Evolutionary conservation across 116 monocot species (phyloP).

Genomic region (Trichopus zeylanicus): DNA sequence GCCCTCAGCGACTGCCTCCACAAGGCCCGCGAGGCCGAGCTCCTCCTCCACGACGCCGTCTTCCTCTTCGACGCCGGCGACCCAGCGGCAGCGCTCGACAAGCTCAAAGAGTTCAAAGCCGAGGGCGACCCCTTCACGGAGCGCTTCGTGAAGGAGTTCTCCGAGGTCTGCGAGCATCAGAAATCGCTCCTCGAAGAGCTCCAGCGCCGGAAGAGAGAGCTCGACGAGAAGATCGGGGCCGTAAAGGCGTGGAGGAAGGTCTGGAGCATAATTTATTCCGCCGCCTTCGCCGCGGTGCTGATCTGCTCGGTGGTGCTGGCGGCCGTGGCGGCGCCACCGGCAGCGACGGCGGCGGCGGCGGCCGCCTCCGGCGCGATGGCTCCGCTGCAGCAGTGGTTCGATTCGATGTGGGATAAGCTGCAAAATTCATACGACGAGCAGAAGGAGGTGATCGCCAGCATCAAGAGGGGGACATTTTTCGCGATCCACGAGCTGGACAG

Average conservation of each 20-base stretch:
- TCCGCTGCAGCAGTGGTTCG: conserved; percentile 1
- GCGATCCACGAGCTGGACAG: conserved; percentile 8
- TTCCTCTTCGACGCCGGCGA: conserved; percentile 14
- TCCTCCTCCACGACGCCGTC: conserved; percentile 1
- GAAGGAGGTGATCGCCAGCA: background rate
- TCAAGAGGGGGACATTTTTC: background rate
- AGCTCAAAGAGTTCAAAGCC: conserved; percentile 5
- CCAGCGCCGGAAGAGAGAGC: conserved; percentile 1
- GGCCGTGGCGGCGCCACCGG: conserved; percentile 14
- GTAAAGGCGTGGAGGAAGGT: conserved; percentile 15
- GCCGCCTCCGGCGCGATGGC: conserved; percentile 1
- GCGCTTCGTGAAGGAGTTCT: conserved; percentile 15
- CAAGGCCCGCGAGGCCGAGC: conserved; percentile 8
- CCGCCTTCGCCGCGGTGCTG: conserved; percentile 7
- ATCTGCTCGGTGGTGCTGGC: conserved; percentile 20
- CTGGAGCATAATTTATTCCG: conserved; percentile 6
- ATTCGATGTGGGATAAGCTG: background rate
- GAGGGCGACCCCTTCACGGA: conserved; percentile 19
- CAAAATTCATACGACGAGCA: background rate
- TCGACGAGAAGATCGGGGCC: conserved; percentile 9
- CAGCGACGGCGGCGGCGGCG: background rate
- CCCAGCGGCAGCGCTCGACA: background rate
- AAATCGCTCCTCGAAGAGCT: conserved; percentile 1
- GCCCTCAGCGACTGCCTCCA: conserved; percentile 11
- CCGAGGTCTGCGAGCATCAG: conserved; percentile 8